phyloP scores from a whole-genome alignment of 2,329 filamentous ascomycete species.

The Hypoxylon rubiginosum region DNA sequence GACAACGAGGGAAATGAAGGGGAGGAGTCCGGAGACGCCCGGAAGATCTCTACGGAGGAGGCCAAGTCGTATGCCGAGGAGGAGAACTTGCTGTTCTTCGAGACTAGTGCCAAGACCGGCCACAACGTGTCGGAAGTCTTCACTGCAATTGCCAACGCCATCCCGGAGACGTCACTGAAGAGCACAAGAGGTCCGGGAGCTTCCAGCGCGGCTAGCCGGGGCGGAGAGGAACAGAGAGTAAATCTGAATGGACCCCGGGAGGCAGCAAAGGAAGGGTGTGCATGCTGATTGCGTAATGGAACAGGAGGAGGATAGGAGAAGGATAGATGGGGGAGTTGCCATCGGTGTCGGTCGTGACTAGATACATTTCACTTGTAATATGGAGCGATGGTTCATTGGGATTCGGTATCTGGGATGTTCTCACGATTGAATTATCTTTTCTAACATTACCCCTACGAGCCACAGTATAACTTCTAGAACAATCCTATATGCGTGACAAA shows the following conservation, averaged over 20 bases:
- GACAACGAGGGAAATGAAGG: constrained; percentile 64
- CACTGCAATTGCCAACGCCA: constrained; percentile 97
- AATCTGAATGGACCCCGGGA: constrained; percentile 83
- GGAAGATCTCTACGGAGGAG: constrained; percentile 92
- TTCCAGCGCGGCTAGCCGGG: constrained; percentile 69
- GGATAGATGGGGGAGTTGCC: constrained; percentile 30
- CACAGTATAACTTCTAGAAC: constrained; percentile 17
- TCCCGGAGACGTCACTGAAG: constrained; percentile 96
- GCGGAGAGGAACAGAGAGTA: constrained; percentile 79
- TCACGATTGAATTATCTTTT: constrained; percentile 43
- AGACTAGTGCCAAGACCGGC: constrained; percentile 97
- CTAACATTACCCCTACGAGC: constrained; percentile 23
- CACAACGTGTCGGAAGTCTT: constrained; percentile 96
- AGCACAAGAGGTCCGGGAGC: constrained; percentile 80
- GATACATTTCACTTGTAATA: constrained; percentile 49
- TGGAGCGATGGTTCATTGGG: constrained; percentile 48
- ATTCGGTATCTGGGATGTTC: constrained; percentile 40
- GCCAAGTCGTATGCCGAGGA: constrained; percentile 95
- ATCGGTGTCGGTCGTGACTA: constrained; percentile 39
- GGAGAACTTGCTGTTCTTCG: constrained; percentile 94
- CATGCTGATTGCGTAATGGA: constrained; percentile 72
- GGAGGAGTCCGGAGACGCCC: constrained; percentile 77
- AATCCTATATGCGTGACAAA: constrained; percentile 20
- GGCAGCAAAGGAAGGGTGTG: constrained; percentile 90
- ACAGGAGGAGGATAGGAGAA: constrained; percentile 9